Conservation (phyloP, 2,329 filamentous ascomycete species). For the Parastagonospora avenae region DNA sequence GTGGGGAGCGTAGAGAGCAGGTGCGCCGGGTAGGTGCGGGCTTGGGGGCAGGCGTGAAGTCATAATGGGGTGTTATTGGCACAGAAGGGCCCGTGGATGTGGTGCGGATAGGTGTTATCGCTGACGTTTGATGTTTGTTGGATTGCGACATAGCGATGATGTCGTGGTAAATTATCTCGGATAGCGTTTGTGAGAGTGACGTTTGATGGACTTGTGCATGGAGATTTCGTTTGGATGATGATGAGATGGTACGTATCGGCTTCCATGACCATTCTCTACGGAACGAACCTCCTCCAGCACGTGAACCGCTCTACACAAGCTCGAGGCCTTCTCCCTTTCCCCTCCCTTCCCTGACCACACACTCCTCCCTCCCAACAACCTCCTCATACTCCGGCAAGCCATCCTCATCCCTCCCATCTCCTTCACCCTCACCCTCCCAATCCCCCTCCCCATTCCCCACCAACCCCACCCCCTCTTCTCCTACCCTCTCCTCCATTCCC, state of each 20-base stretch:
- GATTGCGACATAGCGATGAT: too few species aligned
- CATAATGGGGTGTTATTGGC: too few species aligned
- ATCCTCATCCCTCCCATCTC: slow-evolving; percentile 1
- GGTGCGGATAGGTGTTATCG: too few species aligned
- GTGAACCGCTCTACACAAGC: neutral
- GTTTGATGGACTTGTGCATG: too few species aligned
- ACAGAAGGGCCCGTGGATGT: too few species aligned
- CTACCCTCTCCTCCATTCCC: neutral
- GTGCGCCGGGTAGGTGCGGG: slow-evolving; percentile 3
- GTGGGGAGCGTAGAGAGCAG: neutral
- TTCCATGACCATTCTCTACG: too few species aligned
- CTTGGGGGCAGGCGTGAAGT: neutral
- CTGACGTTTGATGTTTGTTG: too few species aligned
- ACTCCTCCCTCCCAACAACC: neutral
- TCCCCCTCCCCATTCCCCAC: slow-evolving; percentile 12
- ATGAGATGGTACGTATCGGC: too few species aligned
- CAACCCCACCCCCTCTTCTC: slow-evolving; percentile 11
- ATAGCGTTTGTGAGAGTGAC: too few species aligned
- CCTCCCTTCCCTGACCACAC: neutral
- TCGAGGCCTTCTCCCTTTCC: neutral
- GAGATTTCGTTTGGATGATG: too few species aligned
- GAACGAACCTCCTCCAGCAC: neutral
- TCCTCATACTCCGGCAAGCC: slow-evolving; percentile 9
- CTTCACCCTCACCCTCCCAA: slow-evolving; percentile 2
- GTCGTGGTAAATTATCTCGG: too few species aligned